Conservation (phyloP, 257 asterid species). For the Solanum sitiens region DNA sequence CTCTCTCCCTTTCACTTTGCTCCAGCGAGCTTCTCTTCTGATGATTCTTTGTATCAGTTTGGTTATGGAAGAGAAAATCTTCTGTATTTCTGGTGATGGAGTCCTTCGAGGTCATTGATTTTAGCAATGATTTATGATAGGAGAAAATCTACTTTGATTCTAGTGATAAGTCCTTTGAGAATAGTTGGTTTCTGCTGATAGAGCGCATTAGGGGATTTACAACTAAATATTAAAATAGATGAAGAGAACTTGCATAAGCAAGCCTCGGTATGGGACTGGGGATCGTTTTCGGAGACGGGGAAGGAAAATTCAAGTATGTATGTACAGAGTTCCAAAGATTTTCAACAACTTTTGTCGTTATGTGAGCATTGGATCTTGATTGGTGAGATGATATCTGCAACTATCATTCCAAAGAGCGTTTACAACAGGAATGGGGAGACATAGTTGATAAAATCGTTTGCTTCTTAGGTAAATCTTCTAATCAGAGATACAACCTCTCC, state of each 20-base stretch:
- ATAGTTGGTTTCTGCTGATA: neutral
- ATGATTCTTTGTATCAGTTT: neutral
- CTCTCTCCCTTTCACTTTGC: neutral
- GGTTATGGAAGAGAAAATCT: neutral
- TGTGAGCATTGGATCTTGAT: neutral
- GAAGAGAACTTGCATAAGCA: neutral
- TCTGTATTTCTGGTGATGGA: neutral
- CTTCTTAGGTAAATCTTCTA: neutral
- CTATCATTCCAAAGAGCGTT: neutral
- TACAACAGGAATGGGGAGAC: neutral
- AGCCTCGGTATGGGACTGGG: neutral
- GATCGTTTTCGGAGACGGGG: neutral
- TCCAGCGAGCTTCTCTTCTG: neutral
- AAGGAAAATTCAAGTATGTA: neutral
- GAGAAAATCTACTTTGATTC: neutral
- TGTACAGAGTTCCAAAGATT: neutral
- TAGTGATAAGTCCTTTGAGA: neutral
- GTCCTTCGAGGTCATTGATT: neutral
- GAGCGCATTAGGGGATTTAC: neutral
- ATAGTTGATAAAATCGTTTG: neutral
- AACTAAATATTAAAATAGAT: neutral
- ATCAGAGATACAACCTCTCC: neutral
- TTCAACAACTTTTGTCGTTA: neutral
- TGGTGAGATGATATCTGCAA: neutral
- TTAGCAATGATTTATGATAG: neutral